Percentiles rank a stretch among this genome's conserved stretches.
These are phyloP conservation scores for Aspergillus sclerotiicarbonarius DNA, from an alignment of 495 filamentous ascomycete species.

Conservation along the genomic window DNA sequence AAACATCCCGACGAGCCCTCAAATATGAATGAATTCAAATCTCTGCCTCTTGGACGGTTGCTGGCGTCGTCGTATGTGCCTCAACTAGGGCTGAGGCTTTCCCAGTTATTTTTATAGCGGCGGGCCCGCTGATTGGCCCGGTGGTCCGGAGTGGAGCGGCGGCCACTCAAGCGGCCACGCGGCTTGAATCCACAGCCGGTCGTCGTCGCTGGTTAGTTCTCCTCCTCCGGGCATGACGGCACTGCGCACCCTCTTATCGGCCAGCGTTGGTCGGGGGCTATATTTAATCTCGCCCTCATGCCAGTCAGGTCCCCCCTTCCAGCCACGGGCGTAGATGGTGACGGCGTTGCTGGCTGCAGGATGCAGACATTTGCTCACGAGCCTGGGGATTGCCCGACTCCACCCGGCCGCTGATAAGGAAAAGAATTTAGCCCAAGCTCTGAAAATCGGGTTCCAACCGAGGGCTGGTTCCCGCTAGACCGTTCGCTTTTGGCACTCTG, in stretches of 20 bases:
- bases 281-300: too few relatives aligned
- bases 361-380: too few relatives aligned
- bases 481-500: neutral
- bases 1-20: neutral
- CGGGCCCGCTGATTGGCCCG: neutral
- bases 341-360: too few relatives aligned
- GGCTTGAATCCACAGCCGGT: neutral
- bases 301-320: too few relatives aligned
- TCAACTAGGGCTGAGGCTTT: conserved; percentile 8
- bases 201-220: neutral
- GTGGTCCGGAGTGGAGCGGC: neutral
- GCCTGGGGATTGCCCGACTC: neutral
- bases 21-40: neutral
- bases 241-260: too few relatives aligned
- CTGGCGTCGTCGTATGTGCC: conserved; percentile 7
- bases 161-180: conserved; percentile 8
- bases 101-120: conserved; percentile 9
- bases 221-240: neutral
- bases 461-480: neutral
- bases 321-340: too few relatives aligned
- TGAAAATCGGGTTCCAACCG: neutral
- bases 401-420: conserved; percentile 4
- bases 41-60: neutral
- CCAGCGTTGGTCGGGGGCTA: too few relatives aligned
- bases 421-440: conserved; percentile 6